These are phyloP conservation scores for Theobroma cacao DNA, from an alignment of 345 rosid species.

Conservation along the genomic window DNA sequence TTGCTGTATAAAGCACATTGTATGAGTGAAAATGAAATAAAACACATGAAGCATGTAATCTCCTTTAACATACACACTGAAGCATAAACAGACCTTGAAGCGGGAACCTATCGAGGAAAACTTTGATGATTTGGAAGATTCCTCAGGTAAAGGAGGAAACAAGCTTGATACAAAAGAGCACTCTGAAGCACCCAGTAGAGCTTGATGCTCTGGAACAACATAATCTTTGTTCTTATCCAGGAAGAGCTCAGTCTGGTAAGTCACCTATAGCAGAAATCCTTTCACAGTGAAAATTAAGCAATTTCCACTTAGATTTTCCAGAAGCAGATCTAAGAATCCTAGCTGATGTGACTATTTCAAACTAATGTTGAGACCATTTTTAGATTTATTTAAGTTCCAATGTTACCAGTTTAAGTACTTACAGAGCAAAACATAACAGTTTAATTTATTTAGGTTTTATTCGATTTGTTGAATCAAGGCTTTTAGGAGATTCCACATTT, in stretches of 20 bases:
- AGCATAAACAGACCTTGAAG: constrained; percentile 64
- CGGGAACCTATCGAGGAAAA: constrained; percentile 95
- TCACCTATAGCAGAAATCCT: constrained; percentile 51
- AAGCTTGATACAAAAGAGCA: constrained; percentile 82
- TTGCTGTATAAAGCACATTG: constrained; percentile 58
- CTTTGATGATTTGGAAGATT: constrained; percentile 81
- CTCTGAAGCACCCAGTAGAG: constrained; percentile 68
- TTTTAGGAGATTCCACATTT: neutral
- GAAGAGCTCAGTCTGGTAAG: constrained; percentile 91
- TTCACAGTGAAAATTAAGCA: constrained; percentile 3
- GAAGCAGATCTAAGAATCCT: constrained; percentile 1
- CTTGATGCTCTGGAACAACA: constrained; percentile 91
- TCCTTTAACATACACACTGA: neutral
- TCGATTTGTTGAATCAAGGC: neutral
- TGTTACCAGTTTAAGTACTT: neutral
- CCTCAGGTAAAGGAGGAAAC: constrained; percentile 77
- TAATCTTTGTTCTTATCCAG: constrained; percentile 97
- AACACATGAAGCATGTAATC: constrained; percentile 10
- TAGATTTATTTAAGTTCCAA: neutral
- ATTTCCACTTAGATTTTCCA: neutral
- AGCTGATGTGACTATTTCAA: neutral
- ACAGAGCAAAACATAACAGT: neutral
- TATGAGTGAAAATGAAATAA: constrained; percentile 14
- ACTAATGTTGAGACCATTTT: neutral
- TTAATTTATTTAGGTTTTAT: neutral